Evolutionary conservation across 75 land plant species (phyloP).

Genomic region (Cunninghamia lanceolata): DNA sequence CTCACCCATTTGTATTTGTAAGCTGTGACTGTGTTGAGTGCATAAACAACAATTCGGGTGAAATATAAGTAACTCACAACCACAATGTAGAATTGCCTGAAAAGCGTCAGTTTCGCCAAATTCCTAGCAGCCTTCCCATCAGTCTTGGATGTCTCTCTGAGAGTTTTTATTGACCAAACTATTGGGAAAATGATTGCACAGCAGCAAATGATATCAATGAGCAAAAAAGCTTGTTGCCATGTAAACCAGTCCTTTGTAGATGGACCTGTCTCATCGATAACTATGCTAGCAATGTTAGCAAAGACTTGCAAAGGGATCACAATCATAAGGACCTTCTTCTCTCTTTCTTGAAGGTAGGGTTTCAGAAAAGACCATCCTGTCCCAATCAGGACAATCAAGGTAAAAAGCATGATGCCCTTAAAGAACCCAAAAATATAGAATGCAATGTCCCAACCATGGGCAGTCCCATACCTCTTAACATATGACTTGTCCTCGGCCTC

Average conservation of each 20-base stretch:
- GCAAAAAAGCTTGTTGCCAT: conserved; percentile 56
- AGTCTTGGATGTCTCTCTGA: conserved; percentile 67
- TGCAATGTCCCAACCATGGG: conserved; percentile 84
- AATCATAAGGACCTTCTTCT: conserved; percentile 77
- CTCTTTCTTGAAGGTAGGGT: conserved; percentile 70
- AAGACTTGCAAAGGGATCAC: conserved; percentile 74
- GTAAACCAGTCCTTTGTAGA: conserved; percentile 60
- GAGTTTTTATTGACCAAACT: conserved; percentile 67
- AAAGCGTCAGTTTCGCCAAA: conserved; percentile 57
- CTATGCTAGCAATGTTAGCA: conserved; percentile 58
- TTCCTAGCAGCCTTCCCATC: conserved; percentile 75
- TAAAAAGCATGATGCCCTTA: conserved; percentile 54
- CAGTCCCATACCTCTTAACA: conserved; percentile 57
- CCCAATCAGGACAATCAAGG: conserved; percentile 69
- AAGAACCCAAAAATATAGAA: conserved; percentile 74
- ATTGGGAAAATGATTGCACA: conserved; percentile 77
- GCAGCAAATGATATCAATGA: conserved; percentile 67
- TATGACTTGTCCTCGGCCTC: conserved; percentile 64
- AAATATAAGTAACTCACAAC: conserved; percentile 71
- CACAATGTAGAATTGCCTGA: conserved; percentile 64
- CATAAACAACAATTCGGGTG: conserved; percentile 68
- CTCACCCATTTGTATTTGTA: conserved; percentile 61
- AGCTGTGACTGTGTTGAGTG: conserved; percentile 44
- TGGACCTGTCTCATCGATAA: conserved; percentile 65
- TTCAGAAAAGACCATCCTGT: conserved; percentile 80